These are phyloP conservation scores for Saccharomycopsis hybrid DNA, from an alignment of 1,139 yeast species.

Conservation along the genomic window DNA sequence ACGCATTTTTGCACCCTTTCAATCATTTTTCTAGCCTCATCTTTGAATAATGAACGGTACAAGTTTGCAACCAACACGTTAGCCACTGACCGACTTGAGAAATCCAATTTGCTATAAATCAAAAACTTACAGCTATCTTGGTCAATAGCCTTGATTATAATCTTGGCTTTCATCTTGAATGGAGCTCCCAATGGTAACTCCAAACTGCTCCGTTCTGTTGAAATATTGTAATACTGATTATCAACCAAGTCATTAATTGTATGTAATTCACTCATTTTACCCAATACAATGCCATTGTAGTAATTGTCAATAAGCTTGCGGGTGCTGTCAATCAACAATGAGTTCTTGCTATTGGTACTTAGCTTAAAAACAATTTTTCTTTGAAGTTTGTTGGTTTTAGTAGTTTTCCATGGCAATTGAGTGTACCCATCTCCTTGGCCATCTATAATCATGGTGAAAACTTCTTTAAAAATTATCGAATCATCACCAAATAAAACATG, in stretches of 20 bases:
- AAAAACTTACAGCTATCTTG: conserved; percentile 41
- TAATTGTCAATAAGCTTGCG: conserved; percentile 26
- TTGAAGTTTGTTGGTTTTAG: conserved; percentile 22
- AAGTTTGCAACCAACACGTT: conserved; percentile 21
- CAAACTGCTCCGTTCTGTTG: conserved; percentile 31
- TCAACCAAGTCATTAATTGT: conserved; percentile 55
- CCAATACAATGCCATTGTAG: conserved; percentile 23
- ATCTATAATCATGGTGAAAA: conserved; percentile 24
- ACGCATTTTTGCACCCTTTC: conserved; percentile 25
- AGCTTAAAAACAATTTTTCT: conserved; percentile 26
- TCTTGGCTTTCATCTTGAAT: conserved; percentile 41
- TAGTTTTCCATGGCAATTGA: conserved; percentile 28
- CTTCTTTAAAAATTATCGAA: conserved; percentile 39
- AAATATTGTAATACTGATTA: conserved; percentile 53
- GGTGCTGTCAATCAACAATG: conserved; percentile 25
- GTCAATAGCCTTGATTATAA: conserved; percentile 47
- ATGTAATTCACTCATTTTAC: conserved; percentile 36
- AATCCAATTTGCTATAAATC: conserved; percentile 39
- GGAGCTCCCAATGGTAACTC: conserved; percentile 50
- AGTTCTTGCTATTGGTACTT: conserved; percentile 18
- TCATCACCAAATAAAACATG: conserved; percentile 79
- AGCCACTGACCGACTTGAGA: conserved; percentile 20
- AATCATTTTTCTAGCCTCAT: conserved; percentile 13
- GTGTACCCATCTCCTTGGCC: conserved; percentile 23
- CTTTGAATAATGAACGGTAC: conserved; percentile 10